Evolutionary conservation across 73 alveolate species (phyloP).

Genomic region (Tetrahymena borealis): DNA sequence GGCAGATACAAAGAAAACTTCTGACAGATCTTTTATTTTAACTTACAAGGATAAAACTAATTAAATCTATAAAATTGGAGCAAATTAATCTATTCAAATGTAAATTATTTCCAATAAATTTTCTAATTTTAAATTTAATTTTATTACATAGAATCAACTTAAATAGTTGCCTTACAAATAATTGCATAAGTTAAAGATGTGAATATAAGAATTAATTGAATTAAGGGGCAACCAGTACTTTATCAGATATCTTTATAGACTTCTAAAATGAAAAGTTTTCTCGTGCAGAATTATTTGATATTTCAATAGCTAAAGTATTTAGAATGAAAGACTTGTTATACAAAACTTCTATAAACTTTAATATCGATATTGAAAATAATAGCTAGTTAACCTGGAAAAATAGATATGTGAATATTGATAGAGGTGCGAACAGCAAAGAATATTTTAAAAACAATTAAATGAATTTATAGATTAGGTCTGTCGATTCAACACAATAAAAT

Average conservation of each 20-base stretch:
- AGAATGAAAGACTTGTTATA: neutral
- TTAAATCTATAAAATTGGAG: too few relatives aligned
- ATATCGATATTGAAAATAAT: neutral
- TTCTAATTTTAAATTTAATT: too few relatives aligned
- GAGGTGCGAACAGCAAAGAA: neutral
- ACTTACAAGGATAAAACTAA: too few relatives aligned
- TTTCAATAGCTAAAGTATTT: neutral
- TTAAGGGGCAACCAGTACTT: neutral
- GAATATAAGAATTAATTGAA: neutral
- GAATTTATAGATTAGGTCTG: neutral
- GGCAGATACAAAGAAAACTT: too few relatives aligned
- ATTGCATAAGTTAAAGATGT: too few relatives aligned
- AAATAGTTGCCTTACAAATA: too few relatives aligned
- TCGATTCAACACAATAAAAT: neutral
- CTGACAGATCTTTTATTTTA: too few relatives aligned
- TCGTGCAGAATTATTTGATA: neutral
- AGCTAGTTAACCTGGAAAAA: neutral
- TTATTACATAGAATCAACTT: too few relatives aligned
- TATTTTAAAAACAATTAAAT: neutral
- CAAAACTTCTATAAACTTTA: neutral
- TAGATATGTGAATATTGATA: neutral
- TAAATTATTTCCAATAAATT: too few relatives aligned
- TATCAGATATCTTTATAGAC: neutral
- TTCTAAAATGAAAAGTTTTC: neutral
- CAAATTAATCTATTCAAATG: too few relatives aligned